Conservation (phyloP, 1,284 basidiomycete species). For the Cryptococcus jaspeensis region DNA sequence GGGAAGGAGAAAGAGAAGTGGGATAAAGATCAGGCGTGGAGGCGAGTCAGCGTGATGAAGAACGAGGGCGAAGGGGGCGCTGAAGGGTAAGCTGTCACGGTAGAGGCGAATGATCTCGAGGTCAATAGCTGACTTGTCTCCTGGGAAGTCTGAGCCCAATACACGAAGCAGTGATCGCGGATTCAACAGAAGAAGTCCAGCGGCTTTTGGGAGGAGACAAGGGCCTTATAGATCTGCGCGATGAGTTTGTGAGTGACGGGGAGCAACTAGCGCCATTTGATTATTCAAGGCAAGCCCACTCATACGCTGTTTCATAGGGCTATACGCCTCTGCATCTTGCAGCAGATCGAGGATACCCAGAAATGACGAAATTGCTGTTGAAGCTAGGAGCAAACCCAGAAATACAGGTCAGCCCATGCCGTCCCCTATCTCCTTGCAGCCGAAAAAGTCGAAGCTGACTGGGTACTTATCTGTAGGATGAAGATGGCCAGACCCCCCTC, state of each 20-base stretch:
- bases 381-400: conserved; percentile 62
- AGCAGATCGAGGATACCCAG: conserved; percentile 69
- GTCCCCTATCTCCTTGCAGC: neutral
- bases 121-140: conserved; percentile 28
- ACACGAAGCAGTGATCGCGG: conserved; percentile 65
- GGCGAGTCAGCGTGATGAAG: conserved; percentile 22
- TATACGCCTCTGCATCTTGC: conserved; percentile 83
- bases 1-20: conserved; percentile 52
- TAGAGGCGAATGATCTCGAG: conserved; percentile 49
- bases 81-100: conserved; percentile 14
- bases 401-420: conserved; percentile 57
- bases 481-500: conserved; percentile 40
- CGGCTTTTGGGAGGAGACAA: conserved; percentile 55
- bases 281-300: too few relatives aligned
- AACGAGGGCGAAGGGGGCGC: conserved; percentile 9
- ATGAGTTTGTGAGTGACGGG: conserved; percentile 62
- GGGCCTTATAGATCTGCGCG: conserved; percentile 54
- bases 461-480: conserved; percentile 31
- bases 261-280: too few relatives aligned
- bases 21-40: neutral
- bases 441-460: too few relatives aligned
- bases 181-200: conserved; percentile 57
- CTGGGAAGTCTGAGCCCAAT: conserved; percentile 43
- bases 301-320: conserved; percentile 56
- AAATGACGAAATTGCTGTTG: conserved; percentile 63